A percentile compares a stretch with the other conserved stretches of the same genome.
These are phyloP conservation scores for Naganishia friedmannii DNA, from an alignment of 768 basidiomycete genomes.

Conservation along the genomic window DNA sequence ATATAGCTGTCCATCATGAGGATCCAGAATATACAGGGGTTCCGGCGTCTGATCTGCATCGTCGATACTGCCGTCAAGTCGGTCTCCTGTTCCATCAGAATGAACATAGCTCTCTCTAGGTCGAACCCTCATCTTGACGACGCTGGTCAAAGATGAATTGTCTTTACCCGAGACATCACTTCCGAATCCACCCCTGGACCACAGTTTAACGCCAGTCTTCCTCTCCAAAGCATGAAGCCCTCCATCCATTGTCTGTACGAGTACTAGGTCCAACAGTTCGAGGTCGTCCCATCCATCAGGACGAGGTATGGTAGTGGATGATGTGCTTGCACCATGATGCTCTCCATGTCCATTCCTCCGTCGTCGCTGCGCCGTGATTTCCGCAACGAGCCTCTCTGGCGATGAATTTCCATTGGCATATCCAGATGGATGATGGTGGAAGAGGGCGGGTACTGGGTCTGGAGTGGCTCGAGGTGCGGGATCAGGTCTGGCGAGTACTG, in stretches of 20 bases:
- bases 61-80: conserved; percentile 25
- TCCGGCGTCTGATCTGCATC: conserved; percentile 57
- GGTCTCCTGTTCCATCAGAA: conserved; percentile 61
- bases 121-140: conserved; percentile 24
- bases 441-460: conserved; percentile 25
- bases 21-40: conserved; percentile 86
- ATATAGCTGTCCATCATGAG: conserved; percentile 89
- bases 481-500: conserved; percentile 5
- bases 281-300: conserved; percentile 53
- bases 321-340: background rate
- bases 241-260: conserved; percentile 90
- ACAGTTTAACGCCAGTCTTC: conserved; percentile 73
- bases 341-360: background rate
- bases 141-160: conserved; percentile 23
- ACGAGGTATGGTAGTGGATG: conserved; percentile 7
- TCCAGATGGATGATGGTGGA: conserved; percentile 14
- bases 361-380: conserved; percentile 11
- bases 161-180: conserved; percentile 24
- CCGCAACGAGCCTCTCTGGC: conserved; percentile 10
- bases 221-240: conserved; percentile 90
- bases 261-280: conserved; percentile 73
- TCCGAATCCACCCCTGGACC: conserved; percentile 60
- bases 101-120: conserved; percentile 54
- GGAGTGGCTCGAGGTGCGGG: conserved; percentile 14
- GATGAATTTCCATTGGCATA: conserved; percentile 5